Evolutionary conservation across 2,329 filamentous ascomycete genomes (phyloP).

Genomic region (Cladophialophora immunda): DNA sequence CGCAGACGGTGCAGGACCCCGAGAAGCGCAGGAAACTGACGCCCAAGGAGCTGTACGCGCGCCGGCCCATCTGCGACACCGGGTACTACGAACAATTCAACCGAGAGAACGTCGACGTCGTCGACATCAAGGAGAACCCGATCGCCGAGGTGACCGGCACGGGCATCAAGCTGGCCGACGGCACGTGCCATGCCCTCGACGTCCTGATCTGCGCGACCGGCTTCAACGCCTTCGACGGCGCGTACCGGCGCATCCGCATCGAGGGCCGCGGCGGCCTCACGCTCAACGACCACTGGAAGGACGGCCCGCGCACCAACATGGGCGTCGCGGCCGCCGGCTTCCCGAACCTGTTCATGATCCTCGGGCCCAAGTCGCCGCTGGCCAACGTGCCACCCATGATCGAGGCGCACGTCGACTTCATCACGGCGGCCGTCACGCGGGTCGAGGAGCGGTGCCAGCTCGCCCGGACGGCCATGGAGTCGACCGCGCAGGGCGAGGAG

Average conservation of each 20-base stretch:
- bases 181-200: conserved; percentile 43
- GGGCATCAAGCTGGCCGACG: conserved; percentile 43
- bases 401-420: conserved; percentile 65
- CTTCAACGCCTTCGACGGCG: conserved; percentile 43
- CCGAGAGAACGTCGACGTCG: conserved; percentile 55
- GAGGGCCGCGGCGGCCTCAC: conserved; percentile 47
- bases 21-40: conserved; percentile 61
- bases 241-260: conserved; percentile 52
- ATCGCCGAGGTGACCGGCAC: conserved; percentile 41
- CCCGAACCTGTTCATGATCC: conserved; percentile 62
- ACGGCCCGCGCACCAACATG: conserved; percentile 49
- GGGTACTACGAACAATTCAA: conserved; percentile 62
- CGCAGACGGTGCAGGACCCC: conserved; percentile 60
- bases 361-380: conserved; percentile 64
- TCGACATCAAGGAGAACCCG: conserved; percentile 46
- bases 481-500: conserved; percentile 49
- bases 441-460: conserved; percentile 51
- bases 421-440: conserved; percentile 20
- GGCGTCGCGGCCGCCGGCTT: conserved; percentile 52
- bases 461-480: conserved; percentile 15
- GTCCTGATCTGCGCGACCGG: conserved; percentile 36
- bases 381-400: conserved; percentile 64
- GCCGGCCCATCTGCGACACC: conserved; percentile 59
- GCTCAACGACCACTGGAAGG: conserved; percentile 48
- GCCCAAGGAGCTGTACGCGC: conserved; percentile 64